Conservation (phyloP, 306 rosid genomes). For the Macrotyloma uniflorum region DNA sequence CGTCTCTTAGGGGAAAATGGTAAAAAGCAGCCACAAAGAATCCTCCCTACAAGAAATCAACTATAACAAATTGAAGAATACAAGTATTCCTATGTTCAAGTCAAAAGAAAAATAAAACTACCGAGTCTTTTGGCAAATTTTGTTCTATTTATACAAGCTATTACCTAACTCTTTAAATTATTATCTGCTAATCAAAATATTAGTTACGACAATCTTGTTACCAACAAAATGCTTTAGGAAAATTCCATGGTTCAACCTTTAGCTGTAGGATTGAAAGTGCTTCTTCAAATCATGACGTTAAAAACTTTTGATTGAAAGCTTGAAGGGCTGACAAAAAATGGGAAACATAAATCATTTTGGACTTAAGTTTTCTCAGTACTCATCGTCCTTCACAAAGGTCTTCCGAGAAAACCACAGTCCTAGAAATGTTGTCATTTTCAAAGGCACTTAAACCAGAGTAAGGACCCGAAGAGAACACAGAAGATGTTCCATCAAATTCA, state of each 20-base stretch:
- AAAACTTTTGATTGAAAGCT: conserved; percentile 22
- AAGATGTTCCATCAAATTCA: conserved; percentile 93
- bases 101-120: conserved; percentile 16
- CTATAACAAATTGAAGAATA: not conserved
- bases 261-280: conserved; percentile 32
- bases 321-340: not conserved
- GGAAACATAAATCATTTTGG: not conserved
- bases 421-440: conserved; percentile 76
- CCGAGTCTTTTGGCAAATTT: conserved; percentile 17
- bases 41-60: not conserved
- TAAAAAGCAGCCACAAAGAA: not conserved
- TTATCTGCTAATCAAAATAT: conserved; percentile 15
- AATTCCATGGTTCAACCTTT: conserved; percentile 25
- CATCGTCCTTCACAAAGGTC: conserved; percentile 98
- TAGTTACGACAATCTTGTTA: not conserved
- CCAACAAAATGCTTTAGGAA: conserved; percentile 41
- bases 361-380: conserved; percentile 32
- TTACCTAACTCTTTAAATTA: not conserved
- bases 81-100: not conserved
- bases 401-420: conserved; percentile 90
- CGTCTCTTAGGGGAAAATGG: not conserved
- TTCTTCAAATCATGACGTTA: conserved; percentile 26
- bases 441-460: conserved; percentile 84
- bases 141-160: conserved; percentile 31
- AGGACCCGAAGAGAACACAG: conserved; percentile 94